Conservation (phyloP, 1,284 basidiomycete genomes). For the Gastroboletus turbinatus region DNA sequence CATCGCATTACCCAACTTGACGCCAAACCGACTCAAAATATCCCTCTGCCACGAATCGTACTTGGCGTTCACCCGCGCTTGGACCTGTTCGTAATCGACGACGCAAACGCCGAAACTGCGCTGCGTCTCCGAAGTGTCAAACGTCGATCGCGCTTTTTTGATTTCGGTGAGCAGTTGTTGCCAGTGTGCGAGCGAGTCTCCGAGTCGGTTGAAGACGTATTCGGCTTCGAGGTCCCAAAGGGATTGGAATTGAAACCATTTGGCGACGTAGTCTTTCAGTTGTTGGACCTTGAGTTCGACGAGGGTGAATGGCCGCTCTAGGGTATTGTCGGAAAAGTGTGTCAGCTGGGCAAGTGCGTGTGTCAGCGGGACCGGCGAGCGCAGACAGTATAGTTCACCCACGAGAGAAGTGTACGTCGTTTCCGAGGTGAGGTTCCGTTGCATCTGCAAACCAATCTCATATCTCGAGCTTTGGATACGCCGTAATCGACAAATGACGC, state of each 20-base stretch:
- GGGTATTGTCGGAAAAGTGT: slow-evolving; percentile 69
- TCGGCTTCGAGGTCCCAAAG: slow-evolving; percentile 98
- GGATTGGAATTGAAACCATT: slow-evolving; percentile 99
- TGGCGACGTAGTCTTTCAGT: slow-evolving; percentile 87
- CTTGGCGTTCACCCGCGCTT: slow-evolving; percentile 96
- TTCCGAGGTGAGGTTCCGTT: slow-evolving; percentile 60
- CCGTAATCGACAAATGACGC: slow-evolving; percentile 85
- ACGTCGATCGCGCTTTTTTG: slow-evolving; percentile 93
- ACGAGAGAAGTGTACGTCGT: slow-evolving; percentile 84
- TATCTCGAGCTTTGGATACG: slow-evolving; percentile 94
- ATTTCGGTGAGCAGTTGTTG: slow-evolving; percentile 95
- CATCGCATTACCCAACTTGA: slow-evolving; percentile 91
- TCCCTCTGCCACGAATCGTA: slow-evolving; percentile 98
- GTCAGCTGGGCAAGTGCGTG: slow-evolving; percentile 57
- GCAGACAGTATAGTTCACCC: slow-evolving; percentile 28
- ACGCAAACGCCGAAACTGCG: slow-evolving; percentile 91
- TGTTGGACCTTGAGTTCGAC: slow-evolving; percentile 89
- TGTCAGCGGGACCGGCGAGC: background rate
- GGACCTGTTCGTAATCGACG: slow-evolving; percentile 97
- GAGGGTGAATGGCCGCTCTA: slow-evolving; percentile 82
- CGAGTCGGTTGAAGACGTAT: slow-evolving; percentile 92
- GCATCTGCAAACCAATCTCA: slow-evolving; percentile 91
- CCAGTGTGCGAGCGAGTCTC: slow-evolving; percentile 92
- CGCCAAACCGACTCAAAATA: slow-evolving; percentile 88
- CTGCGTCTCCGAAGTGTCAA: slow-evolving; percentile 94